Base-by-base conservation (phyloP, 352 stramenopile species). In the Pythium scleroteichum region DNA sequence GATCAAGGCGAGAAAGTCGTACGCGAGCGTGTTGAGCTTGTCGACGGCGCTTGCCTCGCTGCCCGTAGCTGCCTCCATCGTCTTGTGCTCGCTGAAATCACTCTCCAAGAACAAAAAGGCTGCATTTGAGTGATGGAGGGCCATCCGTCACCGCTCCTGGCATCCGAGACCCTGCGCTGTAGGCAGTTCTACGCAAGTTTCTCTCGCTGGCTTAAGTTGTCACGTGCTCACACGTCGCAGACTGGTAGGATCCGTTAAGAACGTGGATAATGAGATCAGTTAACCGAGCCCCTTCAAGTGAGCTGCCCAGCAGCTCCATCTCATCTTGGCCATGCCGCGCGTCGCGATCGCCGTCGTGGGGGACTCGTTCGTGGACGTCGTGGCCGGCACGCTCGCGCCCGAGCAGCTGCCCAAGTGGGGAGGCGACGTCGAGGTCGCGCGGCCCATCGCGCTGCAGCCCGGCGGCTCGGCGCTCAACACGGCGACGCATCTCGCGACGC, bases 391-490 rank as follows among this genome's bases (percentile, higher is more conserved):
- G 32, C 62, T 90, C 40, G 68, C 70, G 24, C 78, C 71, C 0
- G 72, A 83, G 10, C 76, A 87, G 70, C 63, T 95, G 41, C 86
- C 86, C 40, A 82, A 79, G 41, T 95, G 83, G 86, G 86, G 86
- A 22, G 73, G 80, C 12, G 86, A 94, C 61, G 75, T 87, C 20
- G 84, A 92, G 59, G 87, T 80, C 68, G 73, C 64, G 40, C 74
- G 60, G 13, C 74, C 79, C 9, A 93, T 94, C 46, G 59, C 89
- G 62, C 68, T 93, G 59, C 85, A 92, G 61, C 82, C 86, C 0
- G 84, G 86, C 20, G 86, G 86, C 58, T 94, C 84, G 50, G 84
- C 84, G 40, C 73, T 92, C 59, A 95, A 95, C 72, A 95, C 86
- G 20, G 84, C 84, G 6, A 92, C 84, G 45, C 82, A 94, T 51